Conservation (phyloP, 2,329 filamentous ascomycete species). For the Penicillium oxalicum region DNA sequence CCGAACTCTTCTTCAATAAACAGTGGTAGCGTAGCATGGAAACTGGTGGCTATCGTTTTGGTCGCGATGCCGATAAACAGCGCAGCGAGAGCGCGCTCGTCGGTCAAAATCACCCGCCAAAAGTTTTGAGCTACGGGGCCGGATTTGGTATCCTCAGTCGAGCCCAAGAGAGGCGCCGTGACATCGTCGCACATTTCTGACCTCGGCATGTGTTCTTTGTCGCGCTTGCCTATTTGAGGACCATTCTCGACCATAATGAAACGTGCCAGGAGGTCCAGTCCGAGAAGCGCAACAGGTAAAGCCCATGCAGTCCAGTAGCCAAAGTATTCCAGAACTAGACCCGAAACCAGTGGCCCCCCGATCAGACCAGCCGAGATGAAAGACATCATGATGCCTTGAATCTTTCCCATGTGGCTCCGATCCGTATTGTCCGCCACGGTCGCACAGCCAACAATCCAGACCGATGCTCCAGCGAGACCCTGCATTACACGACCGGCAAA, state of each 20-base stretch:
- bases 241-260: constrained; percentile 20
- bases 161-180: no score
- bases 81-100: not conserved
- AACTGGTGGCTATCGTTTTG: not conserved
- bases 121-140: not conserved
- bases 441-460: constrained; percentile 27
- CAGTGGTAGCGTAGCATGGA: not conserved
- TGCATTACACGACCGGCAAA: constrained; percentile 24
- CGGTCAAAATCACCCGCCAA: not conserved
- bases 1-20: not conserved
- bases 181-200: no score
- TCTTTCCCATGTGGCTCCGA: constrained; percentile 18
- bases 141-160: not conserved
- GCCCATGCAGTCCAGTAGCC: constrained; percentile 27
- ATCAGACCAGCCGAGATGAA: constrained; percentile 20
- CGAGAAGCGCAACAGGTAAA: constrained; percentile 17
- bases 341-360: constrained; percentile 21
- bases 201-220: not conserved
- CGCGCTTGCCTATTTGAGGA: not conserved
- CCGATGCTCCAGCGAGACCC: constrained; percentile 18
- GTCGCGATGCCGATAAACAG: not conserved
- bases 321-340: constrained; percentile 18
- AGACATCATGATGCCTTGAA: constrained; percentile 15
- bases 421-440: constrained; percentile 22
- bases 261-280: constrained; percentile 23